These are phyloP conservation scores for Globisporangium alternatum DNA, from an alignment of 352 stramenopile genomes.

Conservation along the genomic window DNA sequence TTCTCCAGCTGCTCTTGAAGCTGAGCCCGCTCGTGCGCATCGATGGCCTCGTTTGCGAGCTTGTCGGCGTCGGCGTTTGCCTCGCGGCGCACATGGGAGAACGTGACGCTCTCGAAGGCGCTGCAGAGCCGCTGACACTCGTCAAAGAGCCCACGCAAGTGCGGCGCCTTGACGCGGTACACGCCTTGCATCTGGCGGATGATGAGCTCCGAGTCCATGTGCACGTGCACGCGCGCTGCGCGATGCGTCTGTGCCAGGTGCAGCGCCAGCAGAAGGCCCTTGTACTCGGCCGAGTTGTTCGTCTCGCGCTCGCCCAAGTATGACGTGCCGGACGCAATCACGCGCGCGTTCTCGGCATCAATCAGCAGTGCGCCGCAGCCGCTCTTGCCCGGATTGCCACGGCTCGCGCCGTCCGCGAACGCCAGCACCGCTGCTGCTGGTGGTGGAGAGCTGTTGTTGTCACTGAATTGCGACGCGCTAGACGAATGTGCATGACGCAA, in stretches of 20 bases:
- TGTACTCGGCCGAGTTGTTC: conserved; percentile 77
- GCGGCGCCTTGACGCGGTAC: conserved; percentile 67
- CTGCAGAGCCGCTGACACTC: conserved; percentile 36
- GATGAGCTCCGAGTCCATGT: conserved; percentile 83
- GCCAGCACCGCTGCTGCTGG: conserved; percentile 22
- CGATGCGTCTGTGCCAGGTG: conserved; percentile 42
- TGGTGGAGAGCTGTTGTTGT: background rate
- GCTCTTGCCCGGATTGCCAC: conserved; percentile 62
- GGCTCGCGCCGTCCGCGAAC: conserved; percentile 66
- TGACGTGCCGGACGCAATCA: conserved; percentile 38
- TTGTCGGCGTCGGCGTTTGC: conserved; percentile 54
- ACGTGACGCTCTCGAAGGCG: conserved; percentile 35
- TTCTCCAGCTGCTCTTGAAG: background rate
- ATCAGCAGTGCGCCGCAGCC: conserved; percentile 63
- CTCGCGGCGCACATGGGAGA: conserved; percentile 47
- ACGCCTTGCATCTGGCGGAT: conserved; percentile 68
- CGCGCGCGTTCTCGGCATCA: conserved; percentile 28
- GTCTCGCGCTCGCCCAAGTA: conserved; percentile 64
- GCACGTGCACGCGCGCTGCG: conserved; percentile 37
- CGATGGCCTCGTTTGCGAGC: conserved; percentile 67
- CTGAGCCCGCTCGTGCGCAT: conserved; percentile 26
- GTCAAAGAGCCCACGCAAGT: conserved; percentile 43
- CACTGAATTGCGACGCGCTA: background rate
- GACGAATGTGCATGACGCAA: background rate
- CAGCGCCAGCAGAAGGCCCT: conserved; percentile 57